Evolutionary conservation across 2,329 filamentous ascomycete species (phyloP).

Genomic region (Bertia moriformis): DNA sequence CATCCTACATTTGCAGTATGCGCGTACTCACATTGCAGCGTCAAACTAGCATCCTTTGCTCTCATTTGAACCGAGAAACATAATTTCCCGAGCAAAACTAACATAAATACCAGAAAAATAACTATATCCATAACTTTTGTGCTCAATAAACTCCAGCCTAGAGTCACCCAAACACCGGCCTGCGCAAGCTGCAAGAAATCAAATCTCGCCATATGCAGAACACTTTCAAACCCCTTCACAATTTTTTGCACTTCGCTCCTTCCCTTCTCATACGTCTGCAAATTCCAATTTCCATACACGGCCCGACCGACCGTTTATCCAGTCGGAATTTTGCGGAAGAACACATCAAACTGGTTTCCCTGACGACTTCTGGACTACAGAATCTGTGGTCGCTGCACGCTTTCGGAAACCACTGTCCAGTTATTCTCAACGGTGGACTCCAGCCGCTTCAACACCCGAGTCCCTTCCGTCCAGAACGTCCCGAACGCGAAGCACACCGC

Average conservation of each 20-base stretch:
- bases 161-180: not conserved
- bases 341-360: conserved; percentile 43
- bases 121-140: too few relatives aligned
- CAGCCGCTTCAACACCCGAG: conserved; percentile 26
- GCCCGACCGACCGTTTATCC: conserved; percentile 65
- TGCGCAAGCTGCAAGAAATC: conserved; percentile 60
- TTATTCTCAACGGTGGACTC: conserved; percentile 10
- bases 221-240: conserved; percentile 41
- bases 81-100: too few relatives aligned
- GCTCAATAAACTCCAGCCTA: too few relatives aligned
- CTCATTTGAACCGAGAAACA: too few relatives aligned
- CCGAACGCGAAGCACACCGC: conserved; percentile 86
- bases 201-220: conserved; percentile 59
- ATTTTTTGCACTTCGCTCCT: conserved; percentile 59
- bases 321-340: conserved; percentile 58
- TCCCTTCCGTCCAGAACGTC: conserved; percentile 62
- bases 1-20: too few relatives aligned
- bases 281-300: conserved; percentile 76
- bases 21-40: too few relatives aligned
- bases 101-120: too few relatives aligned
- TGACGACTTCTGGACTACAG: not conserved
- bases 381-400: conserved; percentile 3
- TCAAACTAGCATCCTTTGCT: too few relatives aligned
- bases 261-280: conserved; percentile 72
- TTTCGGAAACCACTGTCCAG: conserved; percentile 14